phyloP scores from a whole-genome alignment of 495 filamentous ascomycete species.

The Aspergillus biplanus region DNA sequence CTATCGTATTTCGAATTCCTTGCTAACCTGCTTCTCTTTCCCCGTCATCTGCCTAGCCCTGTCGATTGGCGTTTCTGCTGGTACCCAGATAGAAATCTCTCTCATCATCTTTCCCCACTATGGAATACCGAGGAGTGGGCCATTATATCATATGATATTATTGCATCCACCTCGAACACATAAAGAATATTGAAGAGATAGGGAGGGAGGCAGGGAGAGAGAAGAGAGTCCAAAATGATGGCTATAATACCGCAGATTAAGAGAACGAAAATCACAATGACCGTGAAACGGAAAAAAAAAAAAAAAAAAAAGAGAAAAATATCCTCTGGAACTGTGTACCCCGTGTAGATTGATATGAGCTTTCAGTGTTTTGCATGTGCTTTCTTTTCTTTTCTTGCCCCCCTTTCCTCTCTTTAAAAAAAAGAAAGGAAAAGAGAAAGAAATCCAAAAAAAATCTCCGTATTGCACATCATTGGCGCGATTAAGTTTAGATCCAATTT shows the following conservation, averaged over 20 bases:
- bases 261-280: slow-evolving; percentile 3
- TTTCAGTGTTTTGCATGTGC: neutral
- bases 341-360: no score
- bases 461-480: slow-evolving; percentile 17
- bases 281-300: neutral
- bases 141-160: neutral
- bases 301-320: neutral
- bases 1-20: neutral
- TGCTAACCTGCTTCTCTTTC: slow-evolving; percentile 10
- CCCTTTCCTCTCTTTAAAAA: neutral
- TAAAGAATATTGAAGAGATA: neutral
- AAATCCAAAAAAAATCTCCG: slow-evolving; percentile 12
- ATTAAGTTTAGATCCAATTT: slow-evolving; percentile 30
- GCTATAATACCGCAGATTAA: neutral
- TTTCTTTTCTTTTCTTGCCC: neutral
- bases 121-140: neutral
- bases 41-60: neutral
- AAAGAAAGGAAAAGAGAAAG: slow-evolving; percentile 3
- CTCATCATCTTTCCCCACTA: neutral
- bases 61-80: slow-evolving; percentile 1
- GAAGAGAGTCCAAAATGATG: neutral
- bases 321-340: no score
- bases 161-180: neutral
- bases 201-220: neutral
- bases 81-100: neutral